Evolutionary conservation across 2,329 filamentous ascomycete genomes (phyloP), one percentile per base, ranked within the genome.

Genomic region (Myriosclerotinia curreyana): DNA sequence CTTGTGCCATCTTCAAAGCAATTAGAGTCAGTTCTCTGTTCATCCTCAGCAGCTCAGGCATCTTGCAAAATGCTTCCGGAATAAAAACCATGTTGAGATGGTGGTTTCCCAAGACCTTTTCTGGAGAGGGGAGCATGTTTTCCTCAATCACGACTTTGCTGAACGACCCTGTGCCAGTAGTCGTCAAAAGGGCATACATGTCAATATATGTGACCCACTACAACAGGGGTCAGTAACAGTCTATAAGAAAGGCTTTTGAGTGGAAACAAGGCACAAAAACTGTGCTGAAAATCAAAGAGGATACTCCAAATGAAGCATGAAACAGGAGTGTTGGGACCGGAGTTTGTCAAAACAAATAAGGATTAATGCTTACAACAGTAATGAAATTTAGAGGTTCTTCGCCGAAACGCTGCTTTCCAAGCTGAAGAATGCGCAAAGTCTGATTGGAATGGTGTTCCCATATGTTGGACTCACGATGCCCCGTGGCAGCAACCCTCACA

Each of bases 371-470:
- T 42, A 55, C 52, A 42, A 82, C 84, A 20, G 84, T 71, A 6
- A 85, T 76, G 67, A 81, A 82, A 2, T 79, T 78, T 65, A 80
- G 80, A 36, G 76, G 75, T 66, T 83, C 81, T 3, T 71, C 74
- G 12, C 75, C 75, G 64, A 77, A 74, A n/a, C 77, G 73, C n/a
- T 79, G 74, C 31, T 75, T 76, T 65, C 83, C 77, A 64, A 82
- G 76, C 31, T 79, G 71, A 2, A 80, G 76, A 52, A 85, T 81
- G 59, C 78, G 78, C 11, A 80, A 73, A 5, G 86, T 74, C 46
- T 81, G 82, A 36, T 79, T 79, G 59, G 84, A 76, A 68, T 85
- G 82, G 61, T 82, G 78, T 36, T 80, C 79, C 81, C 82, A 85
- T 68, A 85, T 76, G 56, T 79, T 80, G 20, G 79, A 76, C 20